These are phyloP conservation scores for Didymella pinodella DNA, from an alignment of 2,329 filamentous ascomycete species.

Conservation along the genomic window DNA sequence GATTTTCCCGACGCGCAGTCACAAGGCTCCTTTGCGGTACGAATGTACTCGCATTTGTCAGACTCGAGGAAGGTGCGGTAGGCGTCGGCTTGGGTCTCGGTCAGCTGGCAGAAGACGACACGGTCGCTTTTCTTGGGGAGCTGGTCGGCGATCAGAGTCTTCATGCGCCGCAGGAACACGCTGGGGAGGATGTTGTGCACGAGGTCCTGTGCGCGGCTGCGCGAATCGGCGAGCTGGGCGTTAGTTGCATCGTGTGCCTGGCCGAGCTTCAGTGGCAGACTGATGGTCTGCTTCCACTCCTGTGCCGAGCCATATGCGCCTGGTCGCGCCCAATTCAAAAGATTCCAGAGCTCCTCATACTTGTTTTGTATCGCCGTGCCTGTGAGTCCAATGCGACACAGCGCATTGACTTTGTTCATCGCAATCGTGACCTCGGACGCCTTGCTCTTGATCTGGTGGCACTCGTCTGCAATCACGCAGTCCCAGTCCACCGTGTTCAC, in stretches of 20 bases:
- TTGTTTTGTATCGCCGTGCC: constrained; percentile 98
- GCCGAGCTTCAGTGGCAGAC: constrained; percentile 80
- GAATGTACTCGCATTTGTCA: constrained; percentile 73
- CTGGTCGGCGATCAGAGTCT: constrained; percentile 88
- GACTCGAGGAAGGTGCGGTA: constrained; percentile 85
- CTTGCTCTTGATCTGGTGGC: constrained; percentile 85
- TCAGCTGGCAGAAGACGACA: constrained; percentile 94
- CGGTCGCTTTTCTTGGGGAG: constrained; percentile 93
- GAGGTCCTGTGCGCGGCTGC: constrained; percentile 83
- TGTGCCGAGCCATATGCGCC: constrained; percentile 71
- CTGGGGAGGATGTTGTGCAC: constrained; percentile 86
- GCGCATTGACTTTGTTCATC: constrained; percentile 88
- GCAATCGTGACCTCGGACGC: constrained; percentile 79
- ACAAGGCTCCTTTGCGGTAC: constrained; percentile 72
- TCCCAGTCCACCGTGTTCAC: constrained; percentile 93
- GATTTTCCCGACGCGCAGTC: constrained; percentile 73
- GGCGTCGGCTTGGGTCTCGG: constrained; percentile 78
- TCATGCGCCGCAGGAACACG: constrained; percentile 93
- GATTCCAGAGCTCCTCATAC: constrained; percentile 95
- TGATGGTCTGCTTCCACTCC: constrained; percentile 82
- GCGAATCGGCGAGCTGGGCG: constrained; percentile 79
- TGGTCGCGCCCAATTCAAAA: constrained; percentile 96
- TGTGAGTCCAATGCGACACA: constrained; percentile 91
- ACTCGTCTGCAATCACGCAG: constrained; percentile 92
- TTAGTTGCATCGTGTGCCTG: constrained; percentile 92